These are phyloP conservation scores for Wickerhamomyces bisporus DNA, from an alignment of 805 yeast species.

Conservation along the genomic window DNA sequence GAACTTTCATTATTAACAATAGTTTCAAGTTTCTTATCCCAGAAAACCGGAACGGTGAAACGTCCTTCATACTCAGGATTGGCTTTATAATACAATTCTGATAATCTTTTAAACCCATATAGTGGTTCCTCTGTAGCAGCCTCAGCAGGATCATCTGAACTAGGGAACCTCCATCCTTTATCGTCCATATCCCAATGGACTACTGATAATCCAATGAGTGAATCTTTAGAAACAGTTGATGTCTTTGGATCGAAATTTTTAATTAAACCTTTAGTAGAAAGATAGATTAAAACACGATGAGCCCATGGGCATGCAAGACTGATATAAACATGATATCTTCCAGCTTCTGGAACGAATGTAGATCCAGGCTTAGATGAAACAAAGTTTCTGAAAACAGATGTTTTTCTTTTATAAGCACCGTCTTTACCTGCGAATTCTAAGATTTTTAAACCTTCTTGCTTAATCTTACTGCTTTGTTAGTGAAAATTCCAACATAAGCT, in stretches of 20 bases:
- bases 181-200: conserved; percentile 90
- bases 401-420: conserved; percentile 54
- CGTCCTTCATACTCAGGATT: conserved; percentile 75
- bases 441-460: conserved; percentile 30
- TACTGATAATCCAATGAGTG: conserved; percentile 61
- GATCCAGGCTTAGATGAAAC: conserved; percentile 57
- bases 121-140: conserved; percentile 52
- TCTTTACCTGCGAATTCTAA: conserved; percentile 44
- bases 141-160: conserved; percentile 34
- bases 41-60: conserved; percentile 88
- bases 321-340: conserved; percentile 83
- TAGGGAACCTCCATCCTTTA: conserved; percentile 83
- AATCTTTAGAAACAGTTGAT: conserved; percentile 27
- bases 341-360: conserved; percentile 64
- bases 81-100: conserved; percentile 71
- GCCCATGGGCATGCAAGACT: conserved; percentile 96
- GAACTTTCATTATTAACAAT: conserved; percentile 91
- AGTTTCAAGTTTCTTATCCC: conserved; percentile 80
- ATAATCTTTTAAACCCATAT: conserved; percentile 53
- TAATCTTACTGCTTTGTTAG: conserved; percentile 4
- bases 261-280: conserved; percentile 70
- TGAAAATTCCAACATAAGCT: not conserved
- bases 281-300: conserved; percentile 70
- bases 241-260: conserved; percentile 32
- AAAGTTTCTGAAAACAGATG: conserved; percentile 56